Percentiles rank a stretch among this genome's conserved stretches.
phyloP scores from a whole-genome alignment of 106 monocot species.

The Dendrobium huoshanense region DNA sequence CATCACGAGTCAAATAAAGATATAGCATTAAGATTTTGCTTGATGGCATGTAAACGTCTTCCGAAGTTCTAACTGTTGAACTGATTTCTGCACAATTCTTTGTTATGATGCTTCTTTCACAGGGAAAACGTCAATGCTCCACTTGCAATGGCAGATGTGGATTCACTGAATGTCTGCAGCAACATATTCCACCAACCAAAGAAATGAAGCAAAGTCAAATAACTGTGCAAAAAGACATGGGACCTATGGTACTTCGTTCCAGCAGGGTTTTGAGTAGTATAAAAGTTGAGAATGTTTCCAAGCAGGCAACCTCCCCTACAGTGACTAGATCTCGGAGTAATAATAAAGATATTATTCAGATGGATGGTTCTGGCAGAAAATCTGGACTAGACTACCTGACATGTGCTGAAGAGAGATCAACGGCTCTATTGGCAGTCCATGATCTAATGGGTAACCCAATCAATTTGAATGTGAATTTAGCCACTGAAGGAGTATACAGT shows the following conservation, averaged over 20 bases:
- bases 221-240: background rate
- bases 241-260: background rate
- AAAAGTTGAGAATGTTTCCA: background rate
- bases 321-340: background rate
- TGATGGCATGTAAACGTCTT: background rate
- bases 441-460: background rate
- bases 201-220: background rate
- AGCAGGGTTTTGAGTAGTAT: background rate
- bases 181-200: background rate
- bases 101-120: background rate
- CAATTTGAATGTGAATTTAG: background rate
- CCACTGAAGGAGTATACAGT: background rate
- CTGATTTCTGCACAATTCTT: background rate
- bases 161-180: background rate
- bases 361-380: background rate
- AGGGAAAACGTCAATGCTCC: constrained; percentile 9
- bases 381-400: background rate
- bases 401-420: constrained; percentile 7
- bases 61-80: background rate
- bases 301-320: background rate
- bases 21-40: background rate
- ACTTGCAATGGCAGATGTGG: background rate
- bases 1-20: background rate
- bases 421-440: background rate
- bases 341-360: too few species aligned